Base-by-base conservation (phyloP, 768 basidiomycete species). In the Leccinum fibrillosum region DNA sequence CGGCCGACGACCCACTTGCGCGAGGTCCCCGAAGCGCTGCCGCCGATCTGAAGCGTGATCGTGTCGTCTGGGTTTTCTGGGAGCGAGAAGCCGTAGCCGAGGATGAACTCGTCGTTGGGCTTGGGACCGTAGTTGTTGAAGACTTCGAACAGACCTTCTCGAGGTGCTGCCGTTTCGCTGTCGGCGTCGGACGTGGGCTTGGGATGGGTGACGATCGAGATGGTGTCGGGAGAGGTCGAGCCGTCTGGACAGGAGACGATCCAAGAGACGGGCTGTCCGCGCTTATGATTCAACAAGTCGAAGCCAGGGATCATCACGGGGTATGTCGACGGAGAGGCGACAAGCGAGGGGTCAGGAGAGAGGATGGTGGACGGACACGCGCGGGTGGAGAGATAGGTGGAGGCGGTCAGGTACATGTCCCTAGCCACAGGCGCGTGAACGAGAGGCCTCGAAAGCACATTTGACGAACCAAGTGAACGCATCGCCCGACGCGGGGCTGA, bases 71-170 rank as follows among this genome's bases (percentile, higher is more conserved):
- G 89, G 62, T 97, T 97, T 28, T 84, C 61, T 2, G 81, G 75
- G 4, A 95, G 69, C 0, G 90, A 83, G 74, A 98, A 98, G 1
- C 96, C 95, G 67, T 97, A 98, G 5, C 91, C 93, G 4, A 98
- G 80, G 49, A 98, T 84, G 47, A 98, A 81, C 72, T 95, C 92
- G 26, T 91, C 81, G 70, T 96, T 95, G 0, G 92, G 85, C 69
- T 97, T 97, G 0, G 86, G 82, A 0, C 94, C 95, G 70, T 97
- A 97, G 69, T 96, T 96, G 75, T 94, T 96, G 75, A 88, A 85
- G 19, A 95, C 75, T 69, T 68, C 61, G 30, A 57, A 11, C 52
- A 77, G 66, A 15, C 78, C 81, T 1, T 72, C 60, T 1, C 61
- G 60, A 4, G 77, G 0, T 6, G 44, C 23, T 9, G 74, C 0